Evolutionary conservation across 2,329 filamentous ascomycete species (phyloP).

Genomic region (Zelopaecilomyces penicillatus): DNA sequence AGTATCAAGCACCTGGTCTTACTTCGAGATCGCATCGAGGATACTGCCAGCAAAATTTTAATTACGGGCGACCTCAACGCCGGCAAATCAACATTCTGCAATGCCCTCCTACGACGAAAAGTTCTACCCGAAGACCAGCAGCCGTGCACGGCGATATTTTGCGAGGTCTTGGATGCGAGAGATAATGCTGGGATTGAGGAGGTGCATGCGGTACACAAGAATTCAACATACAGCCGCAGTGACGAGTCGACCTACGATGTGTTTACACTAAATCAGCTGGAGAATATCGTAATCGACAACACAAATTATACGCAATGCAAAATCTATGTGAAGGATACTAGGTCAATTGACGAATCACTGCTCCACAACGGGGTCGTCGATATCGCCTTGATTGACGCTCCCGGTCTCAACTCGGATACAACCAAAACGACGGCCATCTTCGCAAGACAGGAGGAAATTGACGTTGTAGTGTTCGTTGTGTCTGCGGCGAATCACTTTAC

Average conservation of each 20-base stretch:
- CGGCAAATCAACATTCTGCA: conserved; percentile 98
- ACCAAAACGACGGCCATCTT: conserved; percentile 97
- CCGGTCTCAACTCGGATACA: conserved; percentile 90
- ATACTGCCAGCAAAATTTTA: conserved; percentile 93
- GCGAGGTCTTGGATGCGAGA: conserved; percentile 85
- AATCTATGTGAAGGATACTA: conserved; percentile 86
- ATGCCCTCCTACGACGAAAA: conserved; percentile 87
- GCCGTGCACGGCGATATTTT: conserved; percentile 97
- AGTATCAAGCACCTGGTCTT: conserved; percentile 85
- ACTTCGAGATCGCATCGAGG: conserved; percentile 87
- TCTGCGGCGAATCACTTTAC: conserved; percentile 98
- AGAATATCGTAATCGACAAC: conserved; percentile 85
- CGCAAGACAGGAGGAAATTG: conserved; percentile 94
- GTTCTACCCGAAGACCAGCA: conserved; percentile 94
- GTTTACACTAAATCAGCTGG: conserved; percentile 67
- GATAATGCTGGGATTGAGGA: conserved; percentile 90
- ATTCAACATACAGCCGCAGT: conserved; percentile 70
- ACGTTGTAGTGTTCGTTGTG: conserved; percentile 97
- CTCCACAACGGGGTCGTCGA: conserved; percentile 97
- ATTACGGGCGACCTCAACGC: conserved; percentile 95
- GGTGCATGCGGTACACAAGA: conserved; percentile 87
- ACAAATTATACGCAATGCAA: conserved; percentile 90
- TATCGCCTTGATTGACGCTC: conserved; percentile 94
- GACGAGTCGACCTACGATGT: conserved; percentile 94
- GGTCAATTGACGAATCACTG: conserved; percentile 83